These are phyloP conservation scores for Citeromyces nyonsensis DNA, from an alignment of 805 yeast genomes.

Conservation along the genomic window DNA sequence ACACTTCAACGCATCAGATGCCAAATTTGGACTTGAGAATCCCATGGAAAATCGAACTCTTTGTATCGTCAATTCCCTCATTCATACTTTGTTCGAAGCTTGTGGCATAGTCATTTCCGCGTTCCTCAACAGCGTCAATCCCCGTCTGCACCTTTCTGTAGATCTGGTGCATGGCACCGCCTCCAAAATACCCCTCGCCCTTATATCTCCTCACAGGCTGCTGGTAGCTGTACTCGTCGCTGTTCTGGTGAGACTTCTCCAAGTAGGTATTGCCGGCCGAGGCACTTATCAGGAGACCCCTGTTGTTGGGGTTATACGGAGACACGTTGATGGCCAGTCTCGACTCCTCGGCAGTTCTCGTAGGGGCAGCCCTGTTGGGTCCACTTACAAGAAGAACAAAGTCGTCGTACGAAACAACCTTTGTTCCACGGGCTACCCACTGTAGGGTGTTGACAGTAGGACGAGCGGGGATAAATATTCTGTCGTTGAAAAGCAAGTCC, in stretches of 20 bases:
- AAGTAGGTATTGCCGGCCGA: background rate
- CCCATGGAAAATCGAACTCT: constrained; percentile 31
- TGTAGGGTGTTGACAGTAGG: constrained; percentile 70
- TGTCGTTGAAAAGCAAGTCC: constrained; percentile 63
- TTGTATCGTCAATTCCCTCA: constrained; percentile 31
- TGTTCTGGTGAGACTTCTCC: constrained; percentile 1
- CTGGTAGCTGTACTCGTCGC: constrained; percentile 18
- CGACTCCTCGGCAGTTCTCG: too few relatives aligned
- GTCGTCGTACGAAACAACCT: constrained; percentile 43
- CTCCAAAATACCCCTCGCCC: too few relatives aligned
- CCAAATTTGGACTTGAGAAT: constrained; percentile 41
- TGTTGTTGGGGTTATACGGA: constrained; percentile 18
- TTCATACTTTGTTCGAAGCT: constrained; percentile 35
- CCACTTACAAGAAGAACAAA: constrained; percentile 62
- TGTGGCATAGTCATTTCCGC: constrained; percentile 41
- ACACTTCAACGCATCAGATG: too few relatives aligned
- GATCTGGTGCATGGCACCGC: too few relatives aligned
- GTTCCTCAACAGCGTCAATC: constrained; percentile 35
- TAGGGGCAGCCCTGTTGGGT: constrained; percentile 42
- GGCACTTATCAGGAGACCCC: constrained; percentile 3
- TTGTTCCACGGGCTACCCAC: constrained; percentile 68
- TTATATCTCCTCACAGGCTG: constrained; percentile 24
- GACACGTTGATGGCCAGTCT: constrained; percentile 32
- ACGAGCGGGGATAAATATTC: constrained; percentile 54
- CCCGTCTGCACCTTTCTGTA: constrained; percentile 34